A percentile compares a stretch with the other conserved stretches of the same genome.
Evolutionary conservation across 805 yeast genomes (phyloP).

Genomic region (Spathaspora arborariae): DNA sequence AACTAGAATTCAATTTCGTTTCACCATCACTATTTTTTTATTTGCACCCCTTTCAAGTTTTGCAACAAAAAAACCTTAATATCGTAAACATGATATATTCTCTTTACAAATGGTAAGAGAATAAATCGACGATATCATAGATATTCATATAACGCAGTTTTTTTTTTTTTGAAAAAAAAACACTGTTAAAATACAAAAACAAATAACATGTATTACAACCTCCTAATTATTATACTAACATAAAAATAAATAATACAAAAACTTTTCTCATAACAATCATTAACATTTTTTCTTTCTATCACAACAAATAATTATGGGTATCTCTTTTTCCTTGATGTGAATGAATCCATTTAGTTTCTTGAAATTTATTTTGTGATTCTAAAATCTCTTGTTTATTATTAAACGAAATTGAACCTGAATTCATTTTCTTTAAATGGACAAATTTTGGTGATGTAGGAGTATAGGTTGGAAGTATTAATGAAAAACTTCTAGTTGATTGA

Average conservation of each 20-base stretch:
- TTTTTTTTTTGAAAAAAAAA: no score
- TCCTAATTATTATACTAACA: not conserved
- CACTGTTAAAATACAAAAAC: no score
- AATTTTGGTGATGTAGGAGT: conserved; percentile 12
- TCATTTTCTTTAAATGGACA: conserved; percentile 8
- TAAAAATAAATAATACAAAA: not conserved
- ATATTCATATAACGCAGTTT: no score
- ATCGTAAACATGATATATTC: no score
- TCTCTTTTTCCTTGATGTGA: not conserved
- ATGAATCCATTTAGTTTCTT: conserved; percentile 3
- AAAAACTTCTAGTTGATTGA: conserved; percentile 10
- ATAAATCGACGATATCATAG: no score
- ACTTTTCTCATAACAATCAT: not conserved
- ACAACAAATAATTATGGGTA: not conserved
- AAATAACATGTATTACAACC: no score
- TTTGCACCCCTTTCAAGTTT: no score
- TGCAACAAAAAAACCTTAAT: no score
- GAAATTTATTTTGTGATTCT: not conserved
- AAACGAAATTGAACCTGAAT: conserved; percentile 11
- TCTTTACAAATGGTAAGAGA: no score
- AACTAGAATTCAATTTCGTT: not conserved
- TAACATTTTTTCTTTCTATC: not conserved
- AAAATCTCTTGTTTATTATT: conserved; percentile 12
- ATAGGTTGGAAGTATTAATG: conserved; percentile 17
- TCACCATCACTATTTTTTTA: not conserved